Conservation (phyloP, 257 asterid species). For the Anisodus tanguticus region DNA sequence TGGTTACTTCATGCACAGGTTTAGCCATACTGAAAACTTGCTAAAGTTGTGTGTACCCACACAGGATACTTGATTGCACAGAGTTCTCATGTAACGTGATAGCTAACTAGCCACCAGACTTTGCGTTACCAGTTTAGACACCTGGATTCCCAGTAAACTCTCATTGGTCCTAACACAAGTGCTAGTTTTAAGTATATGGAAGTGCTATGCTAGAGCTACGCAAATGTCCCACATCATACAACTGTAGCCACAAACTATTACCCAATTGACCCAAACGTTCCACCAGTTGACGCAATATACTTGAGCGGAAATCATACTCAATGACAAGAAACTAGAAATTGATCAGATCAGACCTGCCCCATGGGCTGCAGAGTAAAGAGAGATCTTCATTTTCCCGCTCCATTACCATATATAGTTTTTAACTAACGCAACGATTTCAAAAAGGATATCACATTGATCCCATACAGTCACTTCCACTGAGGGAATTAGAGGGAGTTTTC, state of each 20-base stretch:
- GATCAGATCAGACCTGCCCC: not conserved
- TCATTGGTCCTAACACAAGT: not conserved
- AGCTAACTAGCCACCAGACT: not conserved
- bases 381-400: not conserved
- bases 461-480: not conserved
- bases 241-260: conserved; percentile 14
- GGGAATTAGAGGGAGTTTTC: not conserved
- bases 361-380: not conserved
- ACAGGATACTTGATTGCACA: not conserved
- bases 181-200: conserved; percentile 10
- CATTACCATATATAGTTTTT: not conserved
- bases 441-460: not conserved
- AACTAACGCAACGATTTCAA: not conserved
- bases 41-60: not conserved
- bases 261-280: not conserved
- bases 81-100: not conserved
- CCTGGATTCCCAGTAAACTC: not conserved
- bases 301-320: not conserved
- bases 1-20: not conserved
- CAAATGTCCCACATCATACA: not conserved
- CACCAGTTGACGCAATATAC: not conserved
- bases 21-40: not conserved
- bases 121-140: not conserved
- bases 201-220: not conserved
- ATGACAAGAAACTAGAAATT: not conserved